phyloP scores from a whole-genome alignment of 805 yeast species.

The Cyberlindnera bimundalis region DNA sequence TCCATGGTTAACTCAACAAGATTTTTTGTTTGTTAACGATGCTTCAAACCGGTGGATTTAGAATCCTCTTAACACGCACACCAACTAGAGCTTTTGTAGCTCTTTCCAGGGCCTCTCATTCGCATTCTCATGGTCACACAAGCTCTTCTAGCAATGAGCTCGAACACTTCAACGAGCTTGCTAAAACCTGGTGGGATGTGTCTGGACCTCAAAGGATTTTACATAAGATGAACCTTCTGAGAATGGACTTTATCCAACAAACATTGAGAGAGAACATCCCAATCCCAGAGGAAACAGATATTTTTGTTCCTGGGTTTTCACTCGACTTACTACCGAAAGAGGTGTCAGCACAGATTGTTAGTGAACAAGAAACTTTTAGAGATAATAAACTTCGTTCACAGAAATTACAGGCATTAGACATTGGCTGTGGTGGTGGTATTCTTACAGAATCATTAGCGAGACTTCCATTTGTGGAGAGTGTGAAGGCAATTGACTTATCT shows the following conservation, averaged over 20 bases:
- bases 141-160: conserved; percentile 60
- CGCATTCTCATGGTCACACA: conserved; percentile 21
- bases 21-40: no score
- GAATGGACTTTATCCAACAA: conserved; percentile 81
- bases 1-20: no score
- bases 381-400: conserved; percentile 30
- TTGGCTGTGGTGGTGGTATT: conserved; percentile 99
- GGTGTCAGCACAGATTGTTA: conserved; percentile 43
- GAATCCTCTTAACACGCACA: neutral
- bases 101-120: conserved; percentile 3
- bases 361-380: conserved; percentile 48
- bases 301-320: conserved; percentile 78
- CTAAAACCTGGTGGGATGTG: conserved; percentile 98
- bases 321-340: conserved; percentile 59
- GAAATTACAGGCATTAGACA: conserved; percentile 62
- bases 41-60: neutral
- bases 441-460: conserved; percentile 85
- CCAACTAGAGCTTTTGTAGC: neutral
- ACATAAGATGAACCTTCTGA: conserved; percentile 87
- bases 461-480: conserved; percentile 54
- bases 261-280: conserved; percentile 39
- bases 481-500: conserved; percentile 83
- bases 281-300: conserved; percentile 27
- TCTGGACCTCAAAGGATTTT: conserved; percentile 89
- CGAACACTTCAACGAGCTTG: conserved; percentile 79